These are phyloP conservation scores for Globisporangium lucens DNA, from an alignment of 352 stramenopile genomes.

Conservation along the genomic window DNA sequence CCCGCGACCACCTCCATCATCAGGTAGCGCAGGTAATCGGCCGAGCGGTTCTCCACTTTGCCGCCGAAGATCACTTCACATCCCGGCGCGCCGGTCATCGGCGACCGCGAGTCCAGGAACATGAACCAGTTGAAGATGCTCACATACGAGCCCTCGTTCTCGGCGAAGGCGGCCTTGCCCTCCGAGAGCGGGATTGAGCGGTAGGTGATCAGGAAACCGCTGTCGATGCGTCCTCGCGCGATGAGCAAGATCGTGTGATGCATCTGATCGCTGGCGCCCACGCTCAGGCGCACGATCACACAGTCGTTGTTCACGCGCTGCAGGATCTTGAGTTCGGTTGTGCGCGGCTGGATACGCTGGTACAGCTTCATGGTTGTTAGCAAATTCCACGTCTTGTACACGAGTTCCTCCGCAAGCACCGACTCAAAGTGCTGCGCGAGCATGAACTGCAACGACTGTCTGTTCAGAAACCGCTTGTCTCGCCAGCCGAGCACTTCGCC, in stretches of 20 bases:
- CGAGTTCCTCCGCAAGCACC: constrained; percentile 41
- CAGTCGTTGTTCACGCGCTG: constrained; percentile 61
- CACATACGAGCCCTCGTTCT: constrained; percentile 51
- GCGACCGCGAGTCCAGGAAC: constrained; percentile 41
- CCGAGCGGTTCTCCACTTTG: constrained; percentile 43
- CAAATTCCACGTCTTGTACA: constrained; percentile 70
- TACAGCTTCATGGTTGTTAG: constrained; percentile 53
- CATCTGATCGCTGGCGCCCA: constrained; percentile 32
- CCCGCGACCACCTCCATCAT: constrained; percentile 62
- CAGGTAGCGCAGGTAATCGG: constrained; percentile 58
- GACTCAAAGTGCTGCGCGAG: constrained; percentile 52
- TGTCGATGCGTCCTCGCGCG: constrained; percentile 54
- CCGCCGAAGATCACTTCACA: constrained; percentile 72
- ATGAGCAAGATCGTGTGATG: constrained; percentile 59
- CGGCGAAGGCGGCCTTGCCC: constrained; percentile 38
- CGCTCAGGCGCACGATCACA: constrained; percentile 49
- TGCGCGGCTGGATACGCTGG: constrained; percentile 56
- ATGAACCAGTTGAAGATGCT: constrained; percentile 78
- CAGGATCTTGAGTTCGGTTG: constrained; percentile 44
- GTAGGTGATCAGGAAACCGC: constrained; percentile 65
- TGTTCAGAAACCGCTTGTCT: constrained; percentile 40
- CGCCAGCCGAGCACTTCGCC: constrained; percentile 53
- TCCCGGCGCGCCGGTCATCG: constrained; percentile 18
- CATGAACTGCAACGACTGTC: constrained; percentile 50
- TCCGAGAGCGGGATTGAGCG: constrained; percentile 53